phyloP scores from a whole-genome alignment of 208 protist genomes.

The Crithidia acanthocephali region DNA sequence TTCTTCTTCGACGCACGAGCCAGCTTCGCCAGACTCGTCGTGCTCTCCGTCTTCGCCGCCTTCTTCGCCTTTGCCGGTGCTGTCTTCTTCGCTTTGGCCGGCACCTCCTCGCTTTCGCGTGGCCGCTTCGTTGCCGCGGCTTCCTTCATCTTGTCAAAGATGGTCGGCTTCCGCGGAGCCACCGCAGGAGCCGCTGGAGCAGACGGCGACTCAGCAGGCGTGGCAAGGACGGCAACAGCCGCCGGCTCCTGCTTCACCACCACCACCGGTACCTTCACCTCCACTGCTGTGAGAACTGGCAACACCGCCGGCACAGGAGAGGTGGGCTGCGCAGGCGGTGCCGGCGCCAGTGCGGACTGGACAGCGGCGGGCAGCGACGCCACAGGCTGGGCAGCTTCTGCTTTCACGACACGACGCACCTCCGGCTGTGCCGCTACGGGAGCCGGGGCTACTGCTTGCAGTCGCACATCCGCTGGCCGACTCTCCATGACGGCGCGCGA shows the following conservation, averaged over 20 bases:
- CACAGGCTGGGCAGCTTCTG: not conserved
- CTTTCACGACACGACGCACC: not conserved
- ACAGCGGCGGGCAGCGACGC: not conserved
- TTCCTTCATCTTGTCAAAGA: constrained; percentile 48
- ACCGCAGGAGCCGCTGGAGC: not conserved
- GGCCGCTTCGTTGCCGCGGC: constrained; percentile 29
- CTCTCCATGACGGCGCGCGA: constrained; percentile 22
- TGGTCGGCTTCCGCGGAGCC: constrained; percentile 29
- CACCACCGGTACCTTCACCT: not conserved
- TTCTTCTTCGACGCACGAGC: constrained; percentile 66
- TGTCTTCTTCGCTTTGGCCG: constrained; percentile 22
- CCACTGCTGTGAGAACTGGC: not conserved
- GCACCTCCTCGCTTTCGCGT: constrained; percentile 5
- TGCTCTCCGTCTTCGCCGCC: constrained; percentile 34
- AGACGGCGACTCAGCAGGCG: not conserved
- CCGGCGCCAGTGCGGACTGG: too few species aligned
- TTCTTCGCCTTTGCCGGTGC: constrained; percentile 24
- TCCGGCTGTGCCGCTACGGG: not conserved
- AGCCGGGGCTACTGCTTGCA: too few species aligned
- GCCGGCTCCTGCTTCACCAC: not conserved
- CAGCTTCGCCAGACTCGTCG: constrained; percentile 70
- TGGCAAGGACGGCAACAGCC: not conserved
- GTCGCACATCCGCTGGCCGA: not conserved
- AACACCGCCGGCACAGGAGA: not conserved
- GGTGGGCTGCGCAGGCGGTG: not conserved